Percentiles rank a stretch among this genome's conserved stretches.
Evolutionary conservation across 108 stramenopile genomes (phyloP).

Genomic region (Chaetoceros tenuissimus): DNA sequence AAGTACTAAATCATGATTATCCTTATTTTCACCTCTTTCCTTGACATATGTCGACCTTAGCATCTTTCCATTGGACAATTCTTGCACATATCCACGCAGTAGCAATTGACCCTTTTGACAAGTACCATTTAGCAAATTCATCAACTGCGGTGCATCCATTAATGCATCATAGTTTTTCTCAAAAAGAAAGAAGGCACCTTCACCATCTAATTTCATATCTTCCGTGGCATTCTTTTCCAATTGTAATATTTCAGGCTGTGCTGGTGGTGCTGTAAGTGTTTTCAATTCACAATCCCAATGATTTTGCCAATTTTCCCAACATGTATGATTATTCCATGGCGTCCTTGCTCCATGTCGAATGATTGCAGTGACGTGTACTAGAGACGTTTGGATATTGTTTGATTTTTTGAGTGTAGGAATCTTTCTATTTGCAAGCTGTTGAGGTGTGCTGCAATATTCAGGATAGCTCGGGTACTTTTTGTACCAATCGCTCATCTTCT

Average conservation of each 20-base stretch:
- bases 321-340: slow-evolving; percentile 35
- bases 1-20: slow-evolving; percentile 6
- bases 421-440: slow-evolving; percentile 41
- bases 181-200: slow-evolving; percentile 36
- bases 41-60: slow-evolving; percentile 69
- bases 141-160: slow-evolving; percentile 11
- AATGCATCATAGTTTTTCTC: slow-evolving; percentile 68
- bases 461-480: slow-evolving; percentile 40
- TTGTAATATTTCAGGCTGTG: slow-evolving; percentile 6
- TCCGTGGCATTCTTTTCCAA: slow-evolving; percentile 8
- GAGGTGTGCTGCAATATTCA: slow-evolving; percentile 64
- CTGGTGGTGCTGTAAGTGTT: slow-evolving; percentile 45
- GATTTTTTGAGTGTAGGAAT: slow-evolving; percentile 43
- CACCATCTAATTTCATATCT: slow-evolving; percentile 19
- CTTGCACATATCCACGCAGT: slow-evolving; percentile 67
- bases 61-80: slow-evolving; percentile 59
- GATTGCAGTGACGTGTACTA: slow-evolving; percentile 67
- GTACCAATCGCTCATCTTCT: slow-evolving; percentile 22
- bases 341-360: slow-evolving; percentile 79
- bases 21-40: slow-evolving; percentile 24
- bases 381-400: slow-evolving; percentile 15
- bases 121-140: slow-evolving; percentile 63
- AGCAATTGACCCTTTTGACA: slow-evolving; percentile 85
- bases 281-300: slow-evolving; percentile 70
- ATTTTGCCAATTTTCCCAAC: slow-evolving; percentile 32